Evolutionary conservation across 352 stramenopile species (phyloP), one percentile per base, ranked within the genome.

Genomic region (Plasmopara muralis): DNA sequence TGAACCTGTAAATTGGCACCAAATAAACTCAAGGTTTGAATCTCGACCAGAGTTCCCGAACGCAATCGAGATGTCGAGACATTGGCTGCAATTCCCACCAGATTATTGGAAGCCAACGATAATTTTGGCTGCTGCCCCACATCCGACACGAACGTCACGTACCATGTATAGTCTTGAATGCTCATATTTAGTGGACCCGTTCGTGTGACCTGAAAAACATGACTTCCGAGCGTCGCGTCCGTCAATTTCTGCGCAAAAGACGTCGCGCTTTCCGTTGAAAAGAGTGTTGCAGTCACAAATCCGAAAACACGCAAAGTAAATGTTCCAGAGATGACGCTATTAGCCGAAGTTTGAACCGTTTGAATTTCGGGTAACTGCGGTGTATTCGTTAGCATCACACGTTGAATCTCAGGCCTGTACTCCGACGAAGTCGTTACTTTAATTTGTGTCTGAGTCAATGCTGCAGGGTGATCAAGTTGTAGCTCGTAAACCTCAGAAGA

Each of bases 371-470:
- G 41, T 18, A 46, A 6, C 20, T 46, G 41, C 30, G 41, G 41
- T 15, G 41, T 34, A 15, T 46, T 35, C 14, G 12, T 46, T 20
- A 46, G 13, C 7, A 13, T 28, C 16, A 46, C 30, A 67, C 62
- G 45, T 37, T 75, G 66, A n/a, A 75, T 39, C 39, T 64, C 58
- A 25, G 63, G 62, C 14, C 55, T 40, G 37, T 72, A 72, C 0
- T 31, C 45, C 13, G 40, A 34, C 46, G 14, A 33, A 15, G 46
- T 57, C 16, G 34, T 57, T 2, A 57, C 39, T 6, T 10, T 28
- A 37, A 47, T 20, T 16, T 57, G 50, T 25, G 31, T 41, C 30
- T 50, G 35, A 14, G 42, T 30, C 28, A 49, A 45, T 14, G 45
- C 52, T 16, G 43, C 34, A 14, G 63, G 57, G 15, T 72, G 44